phyloP scores from a whole-genome alignment of 306 rosid species.

The Comarum palustre region DNA sequence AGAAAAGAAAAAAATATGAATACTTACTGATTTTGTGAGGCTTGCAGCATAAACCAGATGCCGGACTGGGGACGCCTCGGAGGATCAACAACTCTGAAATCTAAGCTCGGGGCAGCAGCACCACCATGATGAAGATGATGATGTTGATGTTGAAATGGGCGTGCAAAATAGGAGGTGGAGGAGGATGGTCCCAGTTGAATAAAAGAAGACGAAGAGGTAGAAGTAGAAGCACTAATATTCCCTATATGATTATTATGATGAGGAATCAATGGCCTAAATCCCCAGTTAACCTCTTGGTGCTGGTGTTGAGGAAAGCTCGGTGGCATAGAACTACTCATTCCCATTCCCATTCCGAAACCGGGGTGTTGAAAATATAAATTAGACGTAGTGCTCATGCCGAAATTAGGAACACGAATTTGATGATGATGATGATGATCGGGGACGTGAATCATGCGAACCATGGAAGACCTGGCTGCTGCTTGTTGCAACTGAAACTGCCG shows the following conservation, averaged over 20 bases:
- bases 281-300: slow-evolving; percentile 56
- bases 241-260: slow-evolving; percentile 30
- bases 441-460: slow-evolving; percentile 10
- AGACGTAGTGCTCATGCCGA: slow-evolving; percentile 21
- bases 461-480: slow-evolving; percentile 1
- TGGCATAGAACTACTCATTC: slow-evolving; percentile 31
- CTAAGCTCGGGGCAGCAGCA: slow-evolving; percentile 60
- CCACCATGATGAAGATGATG: slow-evolving; percentile 10
- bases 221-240: slow-evolving; percentile 26
- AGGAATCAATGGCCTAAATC: slow-evolving; percentile 46
- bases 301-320: slow-evolving; percentile 19
- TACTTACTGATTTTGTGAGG: slow-evolving; percentile 85
- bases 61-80: slow-evolving; percentile 89
- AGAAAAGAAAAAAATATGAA: not conserved
- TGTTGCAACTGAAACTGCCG: slow-evolving; percentile 4
- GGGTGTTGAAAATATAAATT: slow-evolving; percentile 40
- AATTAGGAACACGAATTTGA: slow-evolving; percentile 8
- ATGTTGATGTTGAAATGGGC: slow-evolving; percentile 49
- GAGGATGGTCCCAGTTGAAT: slow-evolving; percentile 39
- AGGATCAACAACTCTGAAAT: slow-evolving; percentile 69
- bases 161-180: slow-evolving; percentile 28
- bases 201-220: slow-evolving; percentile 38
- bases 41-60: slow-evolving; percentile 90
- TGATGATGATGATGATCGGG: slow-evolving; percentile 8
- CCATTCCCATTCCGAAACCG: slow-evolving; percentile 15